Evolutionary conservation across 495 filamentous ascomycete genomes (phyloP).

Genomic region (Penicillium mononematosum): DNA sequence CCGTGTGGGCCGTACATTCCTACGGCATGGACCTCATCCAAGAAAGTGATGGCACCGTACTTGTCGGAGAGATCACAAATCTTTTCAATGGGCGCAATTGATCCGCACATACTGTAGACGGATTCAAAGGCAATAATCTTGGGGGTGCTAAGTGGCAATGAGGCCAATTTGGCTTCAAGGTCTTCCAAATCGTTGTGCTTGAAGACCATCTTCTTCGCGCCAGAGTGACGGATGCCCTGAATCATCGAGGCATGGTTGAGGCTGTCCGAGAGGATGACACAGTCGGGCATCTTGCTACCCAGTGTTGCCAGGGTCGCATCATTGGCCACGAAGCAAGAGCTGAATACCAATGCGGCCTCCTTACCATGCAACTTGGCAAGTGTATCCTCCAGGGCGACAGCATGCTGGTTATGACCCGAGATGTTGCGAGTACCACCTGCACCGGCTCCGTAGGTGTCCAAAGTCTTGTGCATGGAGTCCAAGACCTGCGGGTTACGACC

Average conservation of each 20-base stretch:
- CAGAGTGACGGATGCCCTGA: conserved; percentile 96
- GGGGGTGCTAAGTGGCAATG: conserved; percentile 75
- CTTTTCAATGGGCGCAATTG: conserved; percentile 89
- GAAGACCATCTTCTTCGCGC: conserved; percentile 95
- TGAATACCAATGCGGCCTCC: conserved; percentile 89
- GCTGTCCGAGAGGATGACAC: conserved; percentile 92
- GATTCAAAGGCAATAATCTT: conserved; percentile 99
- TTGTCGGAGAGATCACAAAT: conserved; percentile 96
- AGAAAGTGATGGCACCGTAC: conserved; percentile 94
- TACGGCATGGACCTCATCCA: conserved; percentile 97
- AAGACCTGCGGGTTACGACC: conserved; percentile 85
- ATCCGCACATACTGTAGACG: conserved; percentile 99
- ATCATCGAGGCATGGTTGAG: conserved; percentile 99
- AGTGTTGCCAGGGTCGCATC: conserved; percentile 96
- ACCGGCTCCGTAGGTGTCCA: conserved; percentile 92
- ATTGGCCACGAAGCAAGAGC: conserved; percentile 96
- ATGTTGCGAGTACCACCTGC: conserved; percentile 97
- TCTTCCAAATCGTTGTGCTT: conserved; percentile 94
- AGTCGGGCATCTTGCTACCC: conserved; percentile 92
- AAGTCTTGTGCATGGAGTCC: conserved; percentile 87
- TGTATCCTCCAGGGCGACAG: conserved; percentile 77
- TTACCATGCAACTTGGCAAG: conserved; percentile 90
- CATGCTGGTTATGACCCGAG: conserved; percentile 95
- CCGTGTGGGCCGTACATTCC: conserved; percentile 98
- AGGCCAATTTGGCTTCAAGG: conserved; percentile 85